Evolutionary conservation across 108 stramenopile genomes (phyloP), one percentile per base, ranked within the genome.

Genomic region (Pseudonitzschia multiseries): DNA sequence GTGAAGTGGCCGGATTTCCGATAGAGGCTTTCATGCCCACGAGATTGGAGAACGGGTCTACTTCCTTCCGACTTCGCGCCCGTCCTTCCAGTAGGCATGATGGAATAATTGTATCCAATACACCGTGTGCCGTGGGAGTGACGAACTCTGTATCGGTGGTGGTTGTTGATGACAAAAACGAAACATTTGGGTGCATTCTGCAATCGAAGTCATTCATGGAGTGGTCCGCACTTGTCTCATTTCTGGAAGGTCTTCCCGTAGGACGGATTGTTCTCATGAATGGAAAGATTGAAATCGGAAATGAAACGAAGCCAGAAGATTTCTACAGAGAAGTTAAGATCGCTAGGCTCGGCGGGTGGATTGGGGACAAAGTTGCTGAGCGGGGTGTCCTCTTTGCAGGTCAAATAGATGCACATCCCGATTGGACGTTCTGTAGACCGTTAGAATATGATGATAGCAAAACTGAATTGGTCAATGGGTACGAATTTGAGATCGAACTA

Each of bases 371-470:
- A 13, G 60, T 57, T 8, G 24, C 32, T 9, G 28, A 51, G 15
- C 20, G 69, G 15, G 78, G 78, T 18, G 61, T 79, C 13, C 64
- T 85, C 33, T 93, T 78, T 60, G 74, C 87, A 29, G 91, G 91
- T 28, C 87, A 87, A 73, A 66, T 93, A 27, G 85, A 85, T 28
- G 79, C 70, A 33, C 52, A 88, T 69, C 91, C 91, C 8, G 84
- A 81, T 18, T 93, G 89, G 91, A 53, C 86, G 24, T 75, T 78
- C 57, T 84, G 77, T 72, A 71, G 65, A 21, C 63, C 64, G 15
- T 8, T 69, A 8, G 52, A 75, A 36, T n/a, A n/a, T n/a, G n/a
- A n/a, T n/a, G n/a, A n/a, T n/a, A n/a, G n/a, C n/a, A n/a, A n/a
- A n/a, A n/a, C n/a, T n/a, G n/a, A n/a, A n/a, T n/a, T n/a, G n/a